These are phyloP conservation scores for Oryza meyeriana DNA, from an alignment of 176 grass and related monocot species.

Conservation along the genomic window DNA sequence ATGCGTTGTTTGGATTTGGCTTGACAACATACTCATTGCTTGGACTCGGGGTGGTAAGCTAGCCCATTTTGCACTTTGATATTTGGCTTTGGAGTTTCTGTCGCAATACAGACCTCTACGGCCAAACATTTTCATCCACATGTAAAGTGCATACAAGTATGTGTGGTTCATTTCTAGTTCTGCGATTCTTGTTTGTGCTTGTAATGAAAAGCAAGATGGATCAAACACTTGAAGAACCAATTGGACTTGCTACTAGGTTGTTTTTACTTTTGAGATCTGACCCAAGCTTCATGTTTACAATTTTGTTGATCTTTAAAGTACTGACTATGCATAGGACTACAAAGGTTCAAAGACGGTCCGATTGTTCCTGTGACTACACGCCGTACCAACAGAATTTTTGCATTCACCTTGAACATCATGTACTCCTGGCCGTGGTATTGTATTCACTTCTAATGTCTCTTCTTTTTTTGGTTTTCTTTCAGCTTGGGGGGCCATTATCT, in stretches of 20 bases:
- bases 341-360: no score
- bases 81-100: background rate
- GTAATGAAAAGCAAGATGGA: background rate
- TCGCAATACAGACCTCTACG: background rate
- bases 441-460: conserved; percentile 21
- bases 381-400: no score
- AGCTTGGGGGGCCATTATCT: conserved; percentile 86
- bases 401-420: background rate
- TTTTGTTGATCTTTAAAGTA: background rate
- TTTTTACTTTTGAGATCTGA: background rate
- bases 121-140: background rate
- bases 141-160: background rate
- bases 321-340: no score
- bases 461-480: background rate
- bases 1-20: conserved; percentile 81
- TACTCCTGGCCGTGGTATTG: background rate
- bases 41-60: conserved; percentile 88
- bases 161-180: background rate
- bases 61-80: background rate
- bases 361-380: no score
- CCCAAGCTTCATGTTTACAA: background rate
- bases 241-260: background rate
- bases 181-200: background rate
- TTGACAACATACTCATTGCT: conserved; percentile 89
- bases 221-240: background rate